These are phyloP conservation scores for Cutaneotrichosporon sp. DNA, from an alignment of 1,284 basidiomycete genomes.

Conservation along the genomic window DNA sequence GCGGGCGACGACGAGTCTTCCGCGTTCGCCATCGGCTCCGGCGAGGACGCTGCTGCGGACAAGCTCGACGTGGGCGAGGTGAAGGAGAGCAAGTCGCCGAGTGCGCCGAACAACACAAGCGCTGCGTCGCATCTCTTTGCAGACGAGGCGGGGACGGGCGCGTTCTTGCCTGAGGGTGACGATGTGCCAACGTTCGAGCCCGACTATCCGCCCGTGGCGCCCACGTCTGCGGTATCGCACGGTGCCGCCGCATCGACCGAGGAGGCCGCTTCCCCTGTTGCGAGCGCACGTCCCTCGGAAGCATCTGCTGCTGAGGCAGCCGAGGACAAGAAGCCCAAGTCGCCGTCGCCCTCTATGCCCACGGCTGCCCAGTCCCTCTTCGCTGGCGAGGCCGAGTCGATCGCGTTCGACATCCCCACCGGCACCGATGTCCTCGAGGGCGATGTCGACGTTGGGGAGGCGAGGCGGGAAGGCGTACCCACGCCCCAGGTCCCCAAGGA, in stretches of 20 bases:
- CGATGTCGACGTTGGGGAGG: neutral
- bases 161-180: slow-evolving; percentile 13
- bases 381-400: slow-evolving; percentile 14
- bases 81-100: neutral
- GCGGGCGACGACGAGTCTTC: slow-evolving; percentile 4
- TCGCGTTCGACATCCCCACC: slow-evolving; percentile 11
- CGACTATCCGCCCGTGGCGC: neutral
- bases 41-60: neutral
- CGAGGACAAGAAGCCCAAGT: neutral
- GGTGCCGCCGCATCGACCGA: neutral
- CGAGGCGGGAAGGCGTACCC: neutral
- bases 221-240: neutral
- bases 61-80: neutral
- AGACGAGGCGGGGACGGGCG: slow-evolving; percentile 9
- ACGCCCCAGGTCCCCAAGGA: neutral
- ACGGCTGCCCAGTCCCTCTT: slow-evolving; percentile 10
- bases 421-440: neutral
- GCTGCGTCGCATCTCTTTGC: slow-evolving; percentile 8
- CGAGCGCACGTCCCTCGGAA: neutral
- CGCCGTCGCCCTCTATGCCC: neutral
- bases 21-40: slow-evolving; percentile 5
- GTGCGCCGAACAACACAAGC: neutral
- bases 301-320: neutral
- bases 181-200: neutral
- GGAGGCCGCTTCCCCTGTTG: neutral